Percentiles rank a stretch among this genome's conserved stretches.
These are phyloP conservation scores for Backusella parvicylindrica DNA, from an alignment of 192 early-diverging fungal genomes.

Conservation along the genomic window DNA sequence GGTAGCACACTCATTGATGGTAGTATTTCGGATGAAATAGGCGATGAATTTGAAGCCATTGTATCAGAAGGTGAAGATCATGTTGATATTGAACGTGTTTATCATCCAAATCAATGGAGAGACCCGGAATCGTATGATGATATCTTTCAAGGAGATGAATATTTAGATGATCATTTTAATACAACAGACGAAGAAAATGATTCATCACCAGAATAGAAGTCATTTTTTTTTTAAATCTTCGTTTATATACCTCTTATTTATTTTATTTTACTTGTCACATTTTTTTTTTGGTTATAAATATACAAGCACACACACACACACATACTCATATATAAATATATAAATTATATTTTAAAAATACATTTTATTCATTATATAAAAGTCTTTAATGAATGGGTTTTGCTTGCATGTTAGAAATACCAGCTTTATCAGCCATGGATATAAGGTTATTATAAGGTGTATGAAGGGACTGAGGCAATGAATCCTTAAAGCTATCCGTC, in stretches of 20 bases:
- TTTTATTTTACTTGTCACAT: background rate
- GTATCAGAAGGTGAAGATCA: slow-evolving; percentile 7
- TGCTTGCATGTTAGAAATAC: slow-evolving; percentile 19
- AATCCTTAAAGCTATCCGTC: slow-evolving; percentile 33
- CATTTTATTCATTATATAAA: background rate
- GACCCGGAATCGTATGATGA: slow-evolving; percentile 17
- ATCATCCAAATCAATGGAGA: background rate
- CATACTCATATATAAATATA: background rate
- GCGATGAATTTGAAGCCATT: background rate
- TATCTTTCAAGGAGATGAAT: slow-evolving; percentile 17
- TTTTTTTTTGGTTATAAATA: background rate
- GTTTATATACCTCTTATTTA: background rate
- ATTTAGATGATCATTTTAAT: slow-evolving; percentile 8
- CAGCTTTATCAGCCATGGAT: slow-evolving; percentile 27
- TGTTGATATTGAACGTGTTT: slow-evolving; percentile 4
- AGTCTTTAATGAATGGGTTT: slow-evolving; percentile 16
- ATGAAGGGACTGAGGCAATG: slow-evolving; percentile 30
- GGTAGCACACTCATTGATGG: background rate
- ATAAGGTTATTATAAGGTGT: slow-evolving; percentile 36
- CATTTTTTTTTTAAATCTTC: background rate
- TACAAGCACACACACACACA: background rate
- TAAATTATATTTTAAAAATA: background rate
- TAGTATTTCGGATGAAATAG: background rate
- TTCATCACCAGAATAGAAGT: background rate
- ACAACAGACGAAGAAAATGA: slow-evolving; percentile 2